These are phyloP conservation scores for Oryza rufipogon DNA, from an alignment of 176 grass and related monocot species.

Conservation along the genomic window DNA sequence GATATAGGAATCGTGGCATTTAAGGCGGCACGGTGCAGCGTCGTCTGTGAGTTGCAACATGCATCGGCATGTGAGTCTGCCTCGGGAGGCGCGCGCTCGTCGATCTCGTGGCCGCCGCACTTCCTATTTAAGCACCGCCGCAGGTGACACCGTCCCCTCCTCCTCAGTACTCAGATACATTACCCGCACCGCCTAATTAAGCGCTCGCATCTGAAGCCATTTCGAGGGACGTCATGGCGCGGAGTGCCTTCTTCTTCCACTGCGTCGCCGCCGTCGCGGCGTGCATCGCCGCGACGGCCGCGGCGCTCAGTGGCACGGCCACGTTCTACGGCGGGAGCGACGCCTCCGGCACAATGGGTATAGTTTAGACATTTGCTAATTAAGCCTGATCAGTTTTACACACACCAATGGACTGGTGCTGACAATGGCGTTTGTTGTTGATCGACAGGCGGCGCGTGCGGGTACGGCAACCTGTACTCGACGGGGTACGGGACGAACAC, in stretches of 20 bases:
- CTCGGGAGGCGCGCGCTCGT: conserved; percentile 32
- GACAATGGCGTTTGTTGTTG: neutral
- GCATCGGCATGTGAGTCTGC: conserved; percentile 44
- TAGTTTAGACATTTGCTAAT: neutral
- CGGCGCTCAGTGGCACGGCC: neutral
- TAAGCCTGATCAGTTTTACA: neutral
- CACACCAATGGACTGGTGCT: neutral
- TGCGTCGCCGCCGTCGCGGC: conserved; percentile 13
- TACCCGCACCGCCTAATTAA: no score
- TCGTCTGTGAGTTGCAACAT: conserved; percentile 39
- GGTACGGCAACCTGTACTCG: conserved; percentile 79
- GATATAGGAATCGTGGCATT: conserved; percentile 54
- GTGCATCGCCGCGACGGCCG: conserved; percentile 36
- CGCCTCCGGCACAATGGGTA: conserved; percentile 81
- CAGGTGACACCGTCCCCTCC: conserved; percentile 34
- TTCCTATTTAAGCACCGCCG: conserved; percentile 53
- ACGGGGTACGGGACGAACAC: conserved; percentile 79
- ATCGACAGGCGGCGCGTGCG: conserved; percentile 69
- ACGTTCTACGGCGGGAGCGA: conserved; percentile 77
- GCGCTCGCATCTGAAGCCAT: neutral
- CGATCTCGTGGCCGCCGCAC: conserved; percentile 19
- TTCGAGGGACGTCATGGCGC: conserved; percentile 30
- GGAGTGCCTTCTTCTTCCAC: neutral
- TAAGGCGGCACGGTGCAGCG: conserved; percentile 47
- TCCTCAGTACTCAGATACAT: conserved; percentile 8